phyloP scores from a whole-genome alignment of 805 yeast genomes.

The Crinitomyces ghanaensis region DNA sequence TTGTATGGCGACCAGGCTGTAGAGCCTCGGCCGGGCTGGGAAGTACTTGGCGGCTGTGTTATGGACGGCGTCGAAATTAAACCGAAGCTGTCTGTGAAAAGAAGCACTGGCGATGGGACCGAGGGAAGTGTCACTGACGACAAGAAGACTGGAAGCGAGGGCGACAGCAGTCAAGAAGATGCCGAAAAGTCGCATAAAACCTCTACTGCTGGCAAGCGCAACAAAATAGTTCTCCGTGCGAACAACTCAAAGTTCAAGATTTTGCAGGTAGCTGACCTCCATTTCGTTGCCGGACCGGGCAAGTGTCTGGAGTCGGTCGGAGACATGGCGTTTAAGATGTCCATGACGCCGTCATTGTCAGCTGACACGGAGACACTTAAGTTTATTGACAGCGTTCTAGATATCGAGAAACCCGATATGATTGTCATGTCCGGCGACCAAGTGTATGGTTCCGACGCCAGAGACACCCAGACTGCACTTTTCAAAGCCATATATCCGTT shows the following conservation, averaged over 20 bases:
- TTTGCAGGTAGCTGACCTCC: conserved; percentile 84
- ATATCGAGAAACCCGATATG: conserved; percentile 69
- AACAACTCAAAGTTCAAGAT: conserved; percentile 54
- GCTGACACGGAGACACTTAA: conserved; percentile 53
- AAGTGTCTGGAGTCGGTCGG: conserved; percentile 52
- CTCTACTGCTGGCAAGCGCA: conserved; percentile 5
- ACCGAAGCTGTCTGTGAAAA: conserved; percentile 19
- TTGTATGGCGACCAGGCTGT: conserved; percentile 62
- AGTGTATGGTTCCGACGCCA: conserved; percentile 65
- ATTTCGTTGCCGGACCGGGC: conserved; percentile 78
- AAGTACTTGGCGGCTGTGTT: conserved; percentile 23
- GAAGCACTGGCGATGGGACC: conserved; percentile 10
- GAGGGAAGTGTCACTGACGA: not conserved
- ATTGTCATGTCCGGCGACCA: conserved; percentile 90
- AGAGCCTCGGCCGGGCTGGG: conserved; percentile 73
- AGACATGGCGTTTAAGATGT: no score
- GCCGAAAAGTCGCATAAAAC: not conserved
- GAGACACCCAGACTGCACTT: conserved; percentile 75
- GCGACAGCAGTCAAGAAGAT: no score
- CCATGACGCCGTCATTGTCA: conserved; percentile 19
- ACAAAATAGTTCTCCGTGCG: conserved; percentile 27
- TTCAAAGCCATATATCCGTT: conserved; percentile 67
- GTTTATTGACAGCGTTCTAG: conserved; percentile 54
- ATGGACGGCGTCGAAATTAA: conserved; percentile 11
- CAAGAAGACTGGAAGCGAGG: no score